Base-by-base conservation (phyloP, 2,329 filamentous ascomycete species). In the Huntiella bhutanensis region DNA sequence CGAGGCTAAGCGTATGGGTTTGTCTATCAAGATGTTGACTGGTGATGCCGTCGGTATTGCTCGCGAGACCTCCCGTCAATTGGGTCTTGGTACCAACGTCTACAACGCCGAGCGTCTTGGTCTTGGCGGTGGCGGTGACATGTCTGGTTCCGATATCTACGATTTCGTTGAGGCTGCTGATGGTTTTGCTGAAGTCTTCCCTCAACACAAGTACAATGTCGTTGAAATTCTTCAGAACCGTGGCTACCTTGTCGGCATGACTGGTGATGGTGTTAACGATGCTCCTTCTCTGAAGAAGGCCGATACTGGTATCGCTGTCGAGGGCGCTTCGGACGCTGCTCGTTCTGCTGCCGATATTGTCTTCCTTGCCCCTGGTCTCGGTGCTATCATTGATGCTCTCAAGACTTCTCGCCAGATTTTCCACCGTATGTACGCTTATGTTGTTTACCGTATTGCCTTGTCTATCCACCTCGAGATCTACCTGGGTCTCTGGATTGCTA, bases 391-490 rank as follows among this genome's bases (percentile, higher is more conserved):
- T 56, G 84, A 92, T 61, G 84, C 85, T 51, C 73, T 93, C 55
- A 93, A 93, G 70, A 92, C 82, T 54, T 88, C 84, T 32, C 82
- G 86, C 57, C 85, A 92, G 63, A 93, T 94, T 62, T 93, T 93
- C 71, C 85, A 93, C 68, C 83, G 86, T 57, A 93, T 94, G 85
- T 91, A 93, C 67, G 82, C 85, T 50, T 94, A 93, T 68, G 83
- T 94, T 54, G 82, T 93, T 57, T 93, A 93, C 70, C 83, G 86
- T 73, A 93, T 94, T 58, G 85, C 86, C 41, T 68, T 94, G 57
- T 93, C 85, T 11, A 77, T 93, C 53, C 86, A 94, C 62, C 72
- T 93, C 59, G 84, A 91, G 66, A 82, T 92, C 60, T 93, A 86
- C 72, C 73, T 93, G 44, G 85, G 84, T 61, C 75, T 92, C 50